These are phyloP conservation scores for Aureobasidium pullulans DNA, from an alignment of 2,329 filamentous ascomycete species.

Conservation along the genomic window DNA sequence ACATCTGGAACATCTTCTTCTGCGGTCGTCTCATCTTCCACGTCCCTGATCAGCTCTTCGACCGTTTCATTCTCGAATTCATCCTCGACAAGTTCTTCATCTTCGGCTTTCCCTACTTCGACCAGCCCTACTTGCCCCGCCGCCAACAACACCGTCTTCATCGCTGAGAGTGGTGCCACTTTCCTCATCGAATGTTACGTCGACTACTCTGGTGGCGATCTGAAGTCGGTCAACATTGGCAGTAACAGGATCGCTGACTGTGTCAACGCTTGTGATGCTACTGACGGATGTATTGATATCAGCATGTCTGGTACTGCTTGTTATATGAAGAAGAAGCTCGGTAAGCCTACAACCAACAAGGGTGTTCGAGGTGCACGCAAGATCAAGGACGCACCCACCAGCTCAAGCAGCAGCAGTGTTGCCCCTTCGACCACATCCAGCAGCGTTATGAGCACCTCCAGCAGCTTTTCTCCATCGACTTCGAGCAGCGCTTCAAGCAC, in stretches of 20 bases:
- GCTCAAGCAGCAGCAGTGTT: background rate
- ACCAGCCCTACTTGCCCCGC: constrained; percentile 8
- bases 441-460: background rate
- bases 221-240: constrained; percentile 11
- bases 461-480: background rate
- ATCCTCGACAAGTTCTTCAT: background rate
- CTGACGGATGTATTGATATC: constrained; percentile 14
- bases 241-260: constrained; percentile 13
- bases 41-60: background rate
- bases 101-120: background rate
- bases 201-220: constrained; percentile 14
- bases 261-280: constrained; percentile 13
- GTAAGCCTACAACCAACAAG: background rate
- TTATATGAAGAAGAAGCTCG: constrained; percentile 13
- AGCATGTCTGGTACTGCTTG: constrained; percentile 14
- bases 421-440: background rate
- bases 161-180: constrained; percentile 7
- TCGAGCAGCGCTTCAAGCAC: background rate
- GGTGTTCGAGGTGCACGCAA: constrained; percentile 6
- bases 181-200: constrained; percentile 13
- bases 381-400: constrained; percentile 4
- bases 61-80: background rate
- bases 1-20: background rate
- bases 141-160: constrained; percentile 8
- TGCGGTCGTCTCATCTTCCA: background rate